A percentile compares a stretch with the other conserved stretches of the same genome.
Evolutionary conservation across 2,329 filamentous ascomycete genomes (phyloP).

Genomic region (Colletotrichum tamarilloi): DNA sequence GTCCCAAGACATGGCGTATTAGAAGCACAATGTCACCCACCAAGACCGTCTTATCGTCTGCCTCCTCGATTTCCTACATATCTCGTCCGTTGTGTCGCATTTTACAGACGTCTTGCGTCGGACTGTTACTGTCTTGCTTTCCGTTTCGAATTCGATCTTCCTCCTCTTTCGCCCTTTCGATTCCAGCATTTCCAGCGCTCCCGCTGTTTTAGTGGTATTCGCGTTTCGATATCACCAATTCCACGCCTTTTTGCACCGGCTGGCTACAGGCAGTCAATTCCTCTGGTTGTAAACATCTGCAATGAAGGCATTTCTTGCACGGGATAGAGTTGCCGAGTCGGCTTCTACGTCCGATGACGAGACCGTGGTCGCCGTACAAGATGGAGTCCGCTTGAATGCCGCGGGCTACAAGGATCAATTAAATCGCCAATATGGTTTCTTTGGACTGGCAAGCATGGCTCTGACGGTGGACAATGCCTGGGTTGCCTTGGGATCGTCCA

Average conservation of each 20-base stretch:
- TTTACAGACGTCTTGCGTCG: not conserved
- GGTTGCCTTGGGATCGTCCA: constrained; percentile 71
- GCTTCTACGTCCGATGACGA: constrained; percentile 42
- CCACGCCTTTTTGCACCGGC: not conserved
- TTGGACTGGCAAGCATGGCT: constrained; percentile 69
- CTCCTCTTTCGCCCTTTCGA: not conserved
- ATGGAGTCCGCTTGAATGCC: constrained; percentile 66
- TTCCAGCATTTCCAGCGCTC: not conserved
- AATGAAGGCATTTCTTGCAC: not conserved
- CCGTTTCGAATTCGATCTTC: not conserved
- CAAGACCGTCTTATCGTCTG: not conserved
- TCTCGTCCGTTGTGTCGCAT: constrained; percentile 3
- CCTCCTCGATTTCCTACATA: not conserved
- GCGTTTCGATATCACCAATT: not conserved
- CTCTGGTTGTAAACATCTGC: too few species aligned
- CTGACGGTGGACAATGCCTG: constrained; percentile 74
- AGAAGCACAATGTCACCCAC: not conserved
- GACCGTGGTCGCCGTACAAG: constrained; percentile 46
- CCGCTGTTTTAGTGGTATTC: too few species aligned
- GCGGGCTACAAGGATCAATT: constrained; percentile 74
- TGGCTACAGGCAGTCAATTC: too few species aligned
- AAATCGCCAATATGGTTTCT: constrained; percentile 69
- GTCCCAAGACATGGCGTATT: constrained; percentile 20
- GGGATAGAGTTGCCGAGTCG: not conserved
- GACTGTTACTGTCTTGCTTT: not conserved